Conservation (phyloP, 1,284 basidiomycete genomes). For the Fomitopsis palustris region DNA sequence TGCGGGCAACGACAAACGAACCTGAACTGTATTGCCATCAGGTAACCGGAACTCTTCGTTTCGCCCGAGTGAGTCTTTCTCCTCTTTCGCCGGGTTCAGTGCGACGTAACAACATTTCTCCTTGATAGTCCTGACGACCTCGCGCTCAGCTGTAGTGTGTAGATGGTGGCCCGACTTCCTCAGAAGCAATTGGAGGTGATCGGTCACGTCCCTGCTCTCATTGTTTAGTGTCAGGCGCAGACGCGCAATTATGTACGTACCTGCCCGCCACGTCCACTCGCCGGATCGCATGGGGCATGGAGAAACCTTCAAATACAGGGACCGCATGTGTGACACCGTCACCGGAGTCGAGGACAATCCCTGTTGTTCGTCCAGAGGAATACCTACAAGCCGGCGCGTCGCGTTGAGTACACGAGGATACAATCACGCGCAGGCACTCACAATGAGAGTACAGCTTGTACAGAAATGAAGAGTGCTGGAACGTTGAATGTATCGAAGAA, state of each 20-base stretch:
- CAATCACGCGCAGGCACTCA: conserved; percentile 38
- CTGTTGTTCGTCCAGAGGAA: conserved; percentile 98
- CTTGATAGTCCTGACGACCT: conserved; percentile 97
- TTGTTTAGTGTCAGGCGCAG: neutral
- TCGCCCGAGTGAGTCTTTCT: conserved; percentile 81
- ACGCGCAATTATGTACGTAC: conserved; percentile 35
- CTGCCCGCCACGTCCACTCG: conserved; percentile 95
- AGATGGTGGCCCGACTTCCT: conserved; percentile 95
- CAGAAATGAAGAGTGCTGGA: conserved; percentile 94
- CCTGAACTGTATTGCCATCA: conserved; percentile 92
- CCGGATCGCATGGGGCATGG: conserved; percentile 97
- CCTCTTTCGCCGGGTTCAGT: conserved; percentile 88
- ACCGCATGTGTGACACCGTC: conserved; percentile 99
- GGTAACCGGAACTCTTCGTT: conserved; percentile 92
- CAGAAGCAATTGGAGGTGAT: conserved; percentile 91
- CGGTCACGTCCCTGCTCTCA: conserved; percentile 83
- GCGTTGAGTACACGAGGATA: conserved; percentile 11
- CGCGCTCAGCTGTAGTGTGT: conserved; percentile 95
- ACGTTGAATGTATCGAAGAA: conserved; percentile 99
- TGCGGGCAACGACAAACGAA: conserved; percentile 31
- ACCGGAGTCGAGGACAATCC: conserved; percentile 97
- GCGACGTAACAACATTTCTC: conserved; percentile 98
- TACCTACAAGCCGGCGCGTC: conserved; percentile 57
- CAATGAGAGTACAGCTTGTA: conserved; percentile 97
- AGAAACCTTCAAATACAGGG: conserved; percentile 98